Base-by-base conservation (phyloP, 768 basidiomycete species). In the Leccinum longicurvipes region DNA sequence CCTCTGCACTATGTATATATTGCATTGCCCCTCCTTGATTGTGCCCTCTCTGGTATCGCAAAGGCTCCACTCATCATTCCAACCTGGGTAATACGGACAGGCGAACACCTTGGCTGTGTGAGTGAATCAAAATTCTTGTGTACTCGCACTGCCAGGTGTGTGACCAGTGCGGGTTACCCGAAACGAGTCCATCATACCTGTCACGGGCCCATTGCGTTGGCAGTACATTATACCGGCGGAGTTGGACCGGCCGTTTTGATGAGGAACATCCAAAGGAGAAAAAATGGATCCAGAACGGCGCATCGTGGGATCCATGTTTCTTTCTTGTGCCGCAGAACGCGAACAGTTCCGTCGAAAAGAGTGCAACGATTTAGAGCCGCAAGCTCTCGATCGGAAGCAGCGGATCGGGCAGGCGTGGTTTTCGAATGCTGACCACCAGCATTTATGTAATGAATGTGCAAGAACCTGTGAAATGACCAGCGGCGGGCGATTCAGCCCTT, bases 101-200 rank as follows among this genome's bases (percentile, higher is more conserved):
- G 25, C 15, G 51, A 34, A 51, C 54, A 45, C 23, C 15, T 45
- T 51, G 27, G 50, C 54, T 55, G 24, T 55, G 54, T 49, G 15
- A 14, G 21, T 11, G 14, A 29, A 41, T 29, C 39, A 51, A 51
- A 34, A 39, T 19, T 29, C 19, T 19, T 27, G 27, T 10, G 50
- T 27, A 51, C 24, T 23, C 41, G 25, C 36, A 41, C 23, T 41
- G 50, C n/a, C n/a, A n/a, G n/a, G 34, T 12, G 34, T 50, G 34
- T 39, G 50, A 50, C 23, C n/a, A n/a, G 46, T 12, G 15, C 17
- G 10, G 27, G 46, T 47, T 34, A 28, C 31, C 29, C 28, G 3
- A 14, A 36, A 17, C 32, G 19, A 15, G 42, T 27, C 14, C 31
- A n/a, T n/a, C 46, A 28, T 47, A 21, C 49, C 47, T 19, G 31